phyloP scores from a whole-genome alignment of 371 early-diverging fungal species.

The Apophysomyces variabilis region DNA sequence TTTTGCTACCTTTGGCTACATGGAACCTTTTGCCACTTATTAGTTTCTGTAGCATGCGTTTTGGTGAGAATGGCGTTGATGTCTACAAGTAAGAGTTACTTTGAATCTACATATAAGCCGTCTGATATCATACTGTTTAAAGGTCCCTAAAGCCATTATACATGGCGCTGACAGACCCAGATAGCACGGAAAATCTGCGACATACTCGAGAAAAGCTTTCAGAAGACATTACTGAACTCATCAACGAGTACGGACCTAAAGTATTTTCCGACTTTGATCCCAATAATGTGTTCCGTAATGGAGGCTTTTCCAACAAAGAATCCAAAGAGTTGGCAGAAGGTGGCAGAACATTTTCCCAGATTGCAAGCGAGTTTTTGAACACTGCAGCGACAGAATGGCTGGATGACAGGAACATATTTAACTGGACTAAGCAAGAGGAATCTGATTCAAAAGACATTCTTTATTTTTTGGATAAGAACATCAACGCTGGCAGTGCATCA shows the following conservation, averaged over 20 bases:
- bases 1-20: constrained; percentile 56
- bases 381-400: constrained; percentile 52
- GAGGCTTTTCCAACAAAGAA: constrained; percentile 29
- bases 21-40: constrained; percentile 72
- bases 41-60: constrained; percentile 82
- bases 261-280: constrained; percentile 82
- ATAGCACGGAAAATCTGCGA: constrained; percentile 62
- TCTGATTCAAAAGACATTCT: constrained; percentile 55
- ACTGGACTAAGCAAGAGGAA: constrained; percentile 53
- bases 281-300: constrained; percentile 32
- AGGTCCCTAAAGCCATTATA: constrained; percentile 86
- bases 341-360: constrained; percentile 36
- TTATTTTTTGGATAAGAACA: constrained; percentile 52
- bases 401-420: constrained; percentile 64
- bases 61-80: constrained; percentile 90
- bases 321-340: constrained; percentile 44
- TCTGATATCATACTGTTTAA: constrained; percentile 13
- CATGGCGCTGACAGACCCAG: constrained; percentile 68
- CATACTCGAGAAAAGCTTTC: constrained; percentile 76
- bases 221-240: constrained; percentile 74
- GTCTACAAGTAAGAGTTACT: constrained; percentile 63
- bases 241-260: constrained; percentile 88
- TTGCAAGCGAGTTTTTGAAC: constrained; percentile 44
- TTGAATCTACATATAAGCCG: neutral
- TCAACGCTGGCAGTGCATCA: constrained; percentile 19